Conservation (phyloP, 371 early-diverging fungal genomes). For the Mucor mucedo region DNA sequence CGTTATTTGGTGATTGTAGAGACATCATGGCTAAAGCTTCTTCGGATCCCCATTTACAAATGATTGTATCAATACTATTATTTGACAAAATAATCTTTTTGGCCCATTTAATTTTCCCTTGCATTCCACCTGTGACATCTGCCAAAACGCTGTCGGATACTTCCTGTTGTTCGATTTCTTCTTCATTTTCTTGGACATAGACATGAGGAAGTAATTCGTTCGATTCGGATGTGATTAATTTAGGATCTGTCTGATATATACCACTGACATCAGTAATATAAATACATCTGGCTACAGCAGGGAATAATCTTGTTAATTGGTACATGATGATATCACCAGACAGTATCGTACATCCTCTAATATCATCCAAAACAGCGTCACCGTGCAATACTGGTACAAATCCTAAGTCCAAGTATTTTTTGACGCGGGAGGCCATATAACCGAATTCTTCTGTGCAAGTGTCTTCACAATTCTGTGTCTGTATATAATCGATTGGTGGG, state of each 20-base stretch:
- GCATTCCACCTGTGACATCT: conserved; percentile 58
- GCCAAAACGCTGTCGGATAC: neutral
- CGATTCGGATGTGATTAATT: conserved; percentile 8
- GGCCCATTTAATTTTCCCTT: conserved; percentile 50
- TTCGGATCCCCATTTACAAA: conserved; percentile 37
- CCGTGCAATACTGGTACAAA: conserved; percentile 56
- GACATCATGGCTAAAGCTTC: conserved; percentile 35
- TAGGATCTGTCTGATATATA: conserved; percentile 49
- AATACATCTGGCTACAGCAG: conserved; percentile 41
- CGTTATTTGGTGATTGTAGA: conserved; percentile 5
- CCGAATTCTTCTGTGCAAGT: conserved; percentile 23
- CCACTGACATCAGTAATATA: conserved; percentile 59
- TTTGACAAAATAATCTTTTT: conserved; percentile 37
- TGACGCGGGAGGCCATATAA: conserved; percentile 22
- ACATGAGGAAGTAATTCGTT: conserved; percentile 15
- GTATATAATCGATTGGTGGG: conserved; percentile 47
- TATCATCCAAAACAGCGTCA: conserved; percentile 49
- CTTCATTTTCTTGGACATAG: neutral
- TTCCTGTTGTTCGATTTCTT: neutral
- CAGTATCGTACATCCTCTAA: conserved; percentile 48
- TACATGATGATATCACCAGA: conserved; percentile 56
- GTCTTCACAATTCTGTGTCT: conserved; percentile 31
- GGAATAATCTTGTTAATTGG: conserved; percentile 33
- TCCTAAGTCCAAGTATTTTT: conserved; percentile 35
- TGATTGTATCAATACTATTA: conserved; percentile 29